Percentiles rank a stretch among this genome's conserved stretches.
phyloP scores from a whole-genome alignment of 2,329 filamentous ascomycete genomes.

The Erysiphe neolycopersici region DNA sequence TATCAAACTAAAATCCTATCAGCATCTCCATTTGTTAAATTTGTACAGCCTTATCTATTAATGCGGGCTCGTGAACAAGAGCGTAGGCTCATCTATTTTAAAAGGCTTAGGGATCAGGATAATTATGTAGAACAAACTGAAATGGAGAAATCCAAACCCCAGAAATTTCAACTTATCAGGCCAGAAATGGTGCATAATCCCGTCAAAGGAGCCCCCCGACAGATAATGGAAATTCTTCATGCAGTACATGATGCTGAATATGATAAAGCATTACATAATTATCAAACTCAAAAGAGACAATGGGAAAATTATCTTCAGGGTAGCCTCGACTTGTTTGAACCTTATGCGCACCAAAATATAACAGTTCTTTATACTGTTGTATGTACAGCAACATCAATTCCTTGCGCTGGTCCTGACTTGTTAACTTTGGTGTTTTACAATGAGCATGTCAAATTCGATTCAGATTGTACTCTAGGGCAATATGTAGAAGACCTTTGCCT shows the following conservation, averaged over 20 bases:
- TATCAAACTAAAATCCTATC: constrained; percentile 84
- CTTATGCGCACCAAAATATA: constrained; percentile 88
- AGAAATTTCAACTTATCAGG: constrained; percentile 71
- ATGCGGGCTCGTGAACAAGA: constrained; percentile 86
- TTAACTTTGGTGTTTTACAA: constrained; percentile 83
- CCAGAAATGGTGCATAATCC: constrained; percentile 86
- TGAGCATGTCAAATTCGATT: constrained; percentile 49
- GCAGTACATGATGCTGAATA: constrained; percentile 94
- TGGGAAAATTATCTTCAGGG: constrained; percentile 91
- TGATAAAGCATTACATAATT: constrained; percentile 80
- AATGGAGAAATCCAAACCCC: constrained; percentile 33
- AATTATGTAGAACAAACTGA: constrained; percentile 26
- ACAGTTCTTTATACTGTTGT: constrained; percentile 83
- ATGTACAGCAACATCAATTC: constrained; percentile 78
- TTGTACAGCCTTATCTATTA: constrained; percentile 75
- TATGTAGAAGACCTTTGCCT: constrained; percentile 80
- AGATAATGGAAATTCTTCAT: constrained; percentile 79
- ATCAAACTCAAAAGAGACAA: constrained; percentile 77
- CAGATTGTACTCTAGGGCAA: constrained; percentile 80
- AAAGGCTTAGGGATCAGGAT: constrained; percentile 55
- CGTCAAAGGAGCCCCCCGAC: constrained; percentile 51
- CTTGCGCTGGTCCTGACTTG: constrained; percentile 75
- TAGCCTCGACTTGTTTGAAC: constrained; percentile 74
- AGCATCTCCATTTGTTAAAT: constrained; percentile 87
- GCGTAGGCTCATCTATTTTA: constrained; percentile 54